Base-by-base conservation (phyloP, 345 rosid genomes). In the Eucalyptus urophylla region DNA sequence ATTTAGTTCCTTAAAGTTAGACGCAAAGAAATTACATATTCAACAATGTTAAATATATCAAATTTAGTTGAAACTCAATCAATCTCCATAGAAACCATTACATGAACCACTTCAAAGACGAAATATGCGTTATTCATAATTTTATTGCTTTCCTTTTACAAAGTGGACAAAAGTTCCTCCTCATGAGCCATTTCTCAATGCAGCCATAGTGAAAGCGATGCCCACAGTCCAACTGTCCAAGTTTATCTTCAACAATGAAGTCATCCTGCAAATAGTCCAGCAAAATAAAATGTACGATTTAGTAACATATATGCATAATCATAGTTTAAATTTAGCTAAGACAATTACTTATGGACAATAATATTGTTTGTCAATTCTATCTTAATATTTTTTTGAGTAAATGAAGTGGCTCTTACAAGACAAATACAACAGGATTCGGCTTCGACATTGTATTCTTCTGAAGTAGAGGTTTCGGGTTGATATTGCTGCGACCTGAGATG, bases 81-180 rank as follows among this genome's bases (percentile, higher is more conserved):
- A 65, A 29, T 29, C 37, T n/a, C 37, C 10, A 0, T 0, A n/a
- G 0, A n/a, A 29, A 14, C 19, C 1, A 65, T 65, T n/a, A n/a
- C 76, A 65, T 14, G 37, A 65, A n/a, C 76, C 16, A 14, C 37
- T 65, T 65, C 21, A 65, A 65, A 65, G 76, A 29, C 3, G 3
- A 65, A n/a, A 65, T 14, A 65, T 14, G 2, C 19, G 5, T 62
- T 4, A 29, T 14, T 65, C 76, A 65, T 65, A n/a, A n/a, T n/a
- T 27, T 14, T 65, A n/a, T 29, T 14, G 76, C 21, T 65, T n/a
- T 65, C 37, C 21, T 65, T 65, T n/a, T 65, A 29, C 37, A 65
- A n/a, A 65, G 10, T 65, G 37, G 76, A 65, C 76, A 65, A n/a
- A n/a, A 65, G 37, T 65, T 65, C 76, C 19, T 29, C 37, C 31